Conservation (phyloP, 192 early-diverging fungal species). For the Coemansia nantahalensis region DNA sequence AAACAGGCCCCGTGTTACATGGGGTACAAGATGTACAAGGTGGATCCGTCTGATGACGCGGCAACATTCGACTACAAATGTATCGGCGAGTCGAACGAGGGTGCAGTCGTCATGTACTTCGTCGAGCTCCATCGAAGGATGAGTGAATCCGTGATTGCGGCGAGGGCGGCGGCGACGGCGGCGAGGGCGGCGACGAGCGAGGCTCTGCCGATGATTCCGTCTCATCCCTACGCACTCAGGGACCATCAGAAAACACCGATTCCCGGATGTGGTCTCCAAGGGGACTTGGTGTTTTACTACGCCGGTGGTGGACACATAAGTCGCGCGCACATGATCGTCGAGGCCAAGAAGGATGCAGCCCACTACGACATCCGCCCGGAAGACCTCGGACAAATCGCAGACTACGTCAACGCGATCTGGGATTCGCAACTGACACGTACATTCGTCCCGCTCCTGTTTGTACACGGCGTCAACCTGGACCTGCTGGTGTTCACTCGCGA, state of each 20-base stretch:
- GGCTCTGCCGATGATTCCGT: background rate
- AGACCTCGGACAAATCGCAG: slow-evolving; percentile 20
- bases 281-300: slow-evolving; percentile 1
- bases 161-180: too few species aligned
- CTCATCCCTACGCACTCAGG: background rate
- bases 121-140: too few species aligned
- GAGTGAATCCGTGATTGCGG: too few species aligned
- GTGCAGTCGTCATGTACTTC: too few species aligned
- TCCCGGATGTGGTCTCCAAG: background rate
- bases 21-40: too few species aligned
- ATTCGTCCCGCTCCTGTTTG: slow-evolving; percentile 9
- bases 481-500: slow-evolving; percentile 24
- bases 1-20: too few species aligned
- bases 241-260: background rate
- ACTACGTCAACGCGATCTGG: slow-evolving; percentile 13
- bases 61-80: too few species aligned
- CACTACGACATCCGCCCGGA: background rate
- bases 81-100: too few species aligned
- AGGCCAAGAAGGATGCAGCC: background rate
- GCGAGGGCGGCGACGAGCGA: too few species aligned
- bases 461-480: slow-evolving; percentile 6
- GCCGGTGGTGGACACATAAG: too few species aligned
- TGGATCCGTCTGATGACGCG: too few species aligned
- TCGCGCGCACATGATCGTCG: background rate
- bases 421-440: slow-evolving; percentile 7